Base-by-base conservation (phyloP, 192 early-diverging fungal genomes). In the Linderina pennispora region DNA sequence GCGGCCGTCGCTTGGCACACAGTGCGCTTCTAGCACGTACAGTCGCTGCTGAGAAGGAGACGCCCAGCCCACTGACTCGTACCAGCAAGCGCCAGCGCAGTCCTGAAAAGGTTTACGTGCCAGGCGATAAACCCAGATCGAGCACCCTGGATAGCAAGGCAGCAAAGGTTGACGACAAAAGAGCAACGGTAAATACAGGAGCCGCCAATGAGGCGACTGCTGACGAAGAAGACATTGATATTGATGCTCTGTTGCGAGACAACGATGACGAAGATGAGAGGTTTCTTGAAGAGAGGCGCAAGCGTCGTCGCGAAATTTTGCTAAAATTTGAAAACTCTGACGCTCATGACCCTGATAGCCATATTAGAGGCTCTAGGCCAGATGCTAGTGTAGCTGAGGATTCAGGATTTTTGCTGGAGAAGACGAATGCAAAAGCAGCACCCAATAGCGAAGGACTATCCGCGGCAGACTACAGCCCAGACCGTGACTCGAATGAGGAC, bases 281-380 rank as follows among this genome's bases (percentile, higher is more conserved):
- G 36, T 43, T 88, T 41, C 84, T 94, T 47, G 90, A 94, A 53
- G 90, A 91, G 74, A 80, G 91, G 6, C 78, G 90, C 25, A 82
- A 78, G 50, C 77, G 85, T 20, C 75, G 89, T 42, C 72, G 74
- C 46, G 87, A 78, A 21, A 90, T 96, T 37, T 42, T 96, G 35
- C 63, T 79, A 43, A 82, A 85, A 53, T 70, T 86, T 46, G 55
- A 68, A 37, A 54, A 77, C 23, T 60, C 53, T 13, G 62, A 53
- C 23, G 24, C 62, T 45, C 48, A 58, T 32, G 61, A 32, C 34
- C 47, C 70, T 34, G 32, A 57, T 34, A 24, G 53, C 49, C 24
- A 31, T 43, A 42, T 25, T 61, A 75, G 53, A 52, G 23, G 18
- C 24, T 16, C 37, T 54, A 23, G 52, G 46, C 36, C 32, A 46